Evolutionary conservation across 2,329 filamentous ascomycete genomes (phyloP).

Genomic region (Stemphylium beticola): DNA sequence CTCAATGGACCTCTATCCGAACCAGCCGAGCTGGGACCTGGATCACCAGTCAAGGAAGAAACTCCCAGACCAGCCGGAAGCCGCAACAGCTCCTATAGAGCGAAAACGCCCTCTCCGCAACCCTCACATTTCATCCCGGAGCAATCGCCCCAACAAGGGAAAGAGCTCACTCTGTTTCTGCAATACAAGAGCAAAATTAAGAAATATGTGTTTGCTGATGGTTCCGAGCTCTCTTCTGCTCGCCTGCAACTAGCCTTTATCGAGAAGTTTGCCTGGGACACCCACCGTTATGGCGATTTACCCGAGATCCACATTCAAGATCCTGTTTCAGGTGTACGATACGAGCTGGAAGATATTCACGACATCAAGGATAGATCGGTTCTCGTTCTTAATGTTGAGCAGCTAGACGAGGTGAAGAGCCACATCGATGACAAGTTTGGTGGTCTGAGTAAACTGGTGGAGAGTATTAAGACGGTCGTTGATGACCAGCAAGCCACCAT

Average conservation of each 20-base stretch:
- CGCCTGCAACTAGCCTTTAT: conserved; percentile 95
- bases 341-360: conserved; percentile 89
- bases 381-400: conserved; percentile 91
- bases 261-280: conserved; percentile 99
- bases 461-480: conserved; percentile 81
- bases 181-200: conserved; percentile 98
- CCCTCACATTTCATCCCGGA: conserved; percentile 55
- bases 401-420: conserved; percentile 92
- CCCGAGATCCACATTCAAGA: conserved; percentile 99
- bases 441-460: conserved; percentile 79
- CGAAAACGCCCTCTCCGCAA: conserved; percentile 51
- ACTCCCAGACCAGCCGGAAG: conserved; percentile 28
- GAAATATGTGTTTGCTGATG: conserved; percentile 88
- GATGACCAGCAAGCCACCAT: conserved; percentile 83
- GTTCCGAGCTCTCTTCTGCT: conserved; percentile 83
- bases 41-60: conserved; percentile 32
- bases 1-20: conserved; percentile 46
- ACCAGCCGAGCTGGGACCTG: conserved; percentile 35
- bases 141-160: conserved; percentile 73
- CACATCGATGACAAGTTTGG: conserved; percentile 93
- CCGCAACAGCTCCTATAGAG: conserved; percentile 40
- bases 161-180: conserved; percentile 90
- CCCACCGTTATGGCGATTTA: conserved; percentile 91
- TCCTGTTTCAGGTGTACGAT: conserved; percentile 90
- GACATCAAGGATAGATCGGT: conserved; percentile 96